Evolutionary conservation across 2,329 filamentous ascomycete genomes (phyloP), one percentile per base, ranked within the genome.

Genomic region (Calonectria ilicicola): DNA sequence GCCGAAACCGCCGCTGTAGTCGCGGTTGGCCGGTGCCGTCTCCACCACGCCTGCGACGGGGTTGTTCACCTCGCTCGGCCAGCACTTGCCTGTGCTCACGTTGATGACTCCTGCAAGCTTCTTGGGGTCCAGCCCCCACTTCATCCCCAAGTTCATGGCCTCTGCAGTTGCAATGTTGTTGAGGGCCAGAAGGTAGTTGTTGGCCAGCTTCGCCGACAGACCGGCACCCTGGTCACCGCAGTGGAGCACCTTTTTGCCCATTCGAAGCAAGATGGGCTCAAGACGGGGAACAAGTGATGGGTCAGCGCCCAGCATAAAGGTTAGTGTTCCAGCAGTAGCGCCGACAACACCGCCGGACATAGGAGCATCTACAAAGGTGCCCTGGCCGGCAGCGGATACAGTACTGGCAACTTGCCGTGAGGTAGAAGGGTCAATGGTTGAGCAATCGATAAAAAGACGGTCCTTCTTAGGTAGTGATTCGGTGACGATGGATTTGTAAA

Each of bases 331-430:
- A 15, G 95, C 95, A 7, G 91, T 89, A 14, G 97, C 97, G 51
- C 96, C 97, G 6, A 98, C 95, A 0, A 98, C 96, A 64, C 97
- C 97, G 60, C 97, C 97, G 0, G 96, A 98, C 93, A 99, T 98
- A 53, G 97, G 97, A 3, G 97, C 96, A 82, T 99, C 97, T 71
- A 98, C 92, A 81, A 98, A 98, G 65, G 89, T 89, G 66, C 94
- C 94, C 81, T 93, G 90, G 1, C 90, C 88, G 1, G 91, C 91
- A 6, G 90, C 89, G 70, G 84, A 74, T 2, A 97, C 92, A 27
- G 89, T 89, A 73, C 91, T 88, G 26, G 95, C 95, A 6, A 98
- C 93, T 76, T 92, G 89, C 46, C 91, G 91, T 1, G 96, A 98
- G 2, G 95, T 95, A 38, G 92, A 91, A 0, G 96, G 95, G 84